Evolutionary conservation across 2,329 filamentous ascomycete species (phyloP), one percentile per base, ranked within the genome.

Genomic region (Chrysosporium queenslandicum): DNA sequence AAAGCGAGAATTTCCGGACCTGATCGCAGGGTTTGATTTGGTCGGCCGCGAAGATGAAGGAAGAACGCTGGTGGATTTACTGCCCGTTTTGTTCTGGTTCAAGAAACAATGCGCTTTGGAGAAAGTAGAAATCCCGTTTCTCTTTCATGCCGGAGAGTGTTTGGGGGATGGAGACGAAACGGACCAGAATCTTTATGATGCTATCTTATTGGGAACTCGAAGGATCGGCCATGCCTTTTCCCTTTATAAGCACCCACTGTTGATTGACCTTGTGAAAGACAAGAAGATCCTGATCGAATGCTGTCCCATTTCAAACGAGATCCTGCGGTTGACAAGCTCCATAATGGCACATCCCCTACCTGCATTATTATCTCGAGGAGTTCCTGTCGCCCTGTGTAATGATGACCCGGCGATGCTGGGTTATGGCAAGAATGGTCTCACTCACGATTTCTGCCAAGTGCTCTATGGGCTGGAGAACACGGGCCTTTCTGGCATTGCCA

Each of bases 391-490:
- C 11, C 78, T 97, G 7, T 87, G 84, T 71, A 95, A 95, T 64
- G 90, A 96, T 64, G 88, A 95, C 64, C 89, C 89, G 0, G 86
- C 86, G 1, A 87, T 96, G 63, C 75, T 95, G 3, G 89, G 89
- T 7, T 87, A 94, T 62, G 86, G 86, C 53, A 80, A 77, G 5
- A 85, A 82, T 27, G 88, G 87, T 37, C 82, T 92, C 77, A 92
- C 86, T 1, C 87, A 94, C 67, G 89, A 95, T 69, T 95, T 94
- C 68, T 96, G 88, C 86, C 89, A 94, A 68, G 85, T 86, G 1
- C 73, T 96, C n/a, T 88, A 95, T 68, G 90, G 87, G 0, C 92
- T 90, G 79, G 84, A 94, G 54, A 94, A 94, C 63, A 78, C 96
- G 11, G 91, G 90, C 0, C 76, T 97, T 2, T 87, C 87, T 8